Percentiles rank a stretch among this genome's conserved stretches.
phyloP scores from a whole-genome alignment of 2,329 filamentous ascomycete species.

The Aspergillus bombycis region DNA sequence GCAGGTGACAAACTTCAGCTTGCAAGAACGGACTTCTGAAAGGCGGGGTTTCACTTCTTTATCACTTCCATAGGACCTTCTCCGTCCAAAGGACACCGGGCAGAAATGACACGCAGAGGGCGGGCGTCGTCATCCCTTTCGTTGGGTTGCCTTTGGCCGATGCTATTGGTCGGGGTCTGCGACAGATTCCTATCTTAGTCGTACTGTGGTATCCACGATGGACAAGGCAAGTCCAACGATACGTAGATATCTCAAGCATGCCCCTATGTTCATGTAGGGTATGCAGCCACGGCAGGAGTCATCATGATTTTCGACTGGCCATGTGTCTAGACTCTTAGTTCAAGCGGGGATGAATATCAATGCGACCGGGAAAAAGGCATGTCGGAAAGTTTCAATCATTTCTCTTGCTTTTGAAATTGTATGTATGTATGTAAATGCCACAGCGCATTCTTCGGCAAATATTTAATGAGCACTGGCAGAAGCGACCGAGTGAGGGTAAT shows the following conservation, averaged over 20 bases:
- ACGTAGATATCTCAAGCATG: background rate
- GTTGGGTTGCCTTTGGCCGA: background rate
- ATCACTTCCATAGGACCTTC: background rate
- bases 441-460: background rate
- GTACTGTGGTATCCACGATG: background rate
- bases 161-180: background rate
- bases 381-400: background rate
- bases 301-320: constrained; percentile 1
- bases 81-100: background rate
- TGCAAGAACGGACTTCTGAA: constrained; percentile 3
- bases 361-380: constrained; percentile 1
- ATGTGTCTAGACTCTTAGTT: constrained; percentile 3
- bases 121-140: constrained; percentile 5
- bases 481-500: background rate
- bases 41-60: constrained; percentile 16
- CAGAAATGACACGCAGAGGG: background rate
- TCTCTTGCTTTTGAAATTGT: background rate
- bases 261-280: background rate
- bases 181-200: constrained; percentile 1
- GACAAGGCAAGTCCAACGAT: background rate
- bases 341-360: constrained; percentile 6
- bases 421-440: background rate
- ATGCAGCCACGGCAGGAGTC: constrained; percentile 2
- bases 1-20: background rate
- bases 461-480: background rate